A percentile compares a stretch with the other conserved stretches of the same genome.
Evolutionary conservation across 148 eudicot genomes (phyloP).

Genomic region (Rhododendron ferrugineum): DNA sequence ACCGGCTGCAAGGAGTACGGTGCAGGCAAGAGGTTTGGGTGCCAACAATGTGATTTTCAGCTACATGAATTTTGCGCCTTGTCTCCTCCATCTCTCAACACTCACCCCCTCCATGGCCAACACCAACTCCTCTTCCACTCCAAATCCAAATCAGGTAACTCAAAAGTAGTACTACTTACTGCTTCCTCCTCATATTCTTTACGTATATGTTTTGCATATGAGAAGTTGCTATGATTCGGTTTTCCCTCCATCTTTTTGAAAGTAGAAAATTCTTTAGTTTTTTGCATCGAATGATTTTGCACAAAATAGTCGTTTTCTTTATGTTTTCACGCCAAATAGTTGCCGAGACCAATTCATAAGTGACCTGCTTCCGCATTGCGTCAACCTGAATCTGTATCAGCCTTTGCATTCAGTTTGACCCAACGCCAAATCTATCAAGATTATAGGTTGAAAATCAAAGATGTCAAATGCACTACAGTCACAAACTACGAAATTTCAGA

Average conservation of each 20-base stretch:
- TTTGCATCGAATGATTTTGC: not conserved
- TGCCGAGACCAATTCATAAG: not conserved
- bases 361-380: not conserved
- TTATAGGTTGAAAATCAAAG: not conserved
- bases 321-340: not conserved
- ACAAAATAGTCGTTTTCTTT: not conserved
- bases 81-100: conserved; percentile 59
- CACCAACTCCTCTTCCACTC: conserved; percentile 63
- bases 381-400: not conserved
- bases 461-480: not conserved
- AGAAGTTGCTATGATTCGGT: not conserved
- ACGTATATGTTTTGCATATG: not conserved
- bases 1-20: conserved; percentile 80
- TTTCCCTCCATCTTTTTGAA: not conserved
- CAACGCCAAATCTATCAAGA: not conserved
- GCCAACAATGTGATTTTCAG: conserved; percentile 81
- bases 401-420: not conserved
- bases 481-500: not conserved
- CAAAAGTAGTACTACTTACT: not conserved
- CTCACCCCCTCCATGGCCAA: conserved; percentile 77
- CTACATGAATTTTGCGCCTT: conserved; percentile 87
- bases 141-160: conserved; percentile 45
- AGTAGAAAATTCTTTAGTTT: not conserved
- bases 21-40: conserved; percentile 62
- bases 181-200: not conserved